Base-by-base conservation (phyloP, 2,329 filamentous ascomycete species). In the Aspergillus sp. region DNA sequence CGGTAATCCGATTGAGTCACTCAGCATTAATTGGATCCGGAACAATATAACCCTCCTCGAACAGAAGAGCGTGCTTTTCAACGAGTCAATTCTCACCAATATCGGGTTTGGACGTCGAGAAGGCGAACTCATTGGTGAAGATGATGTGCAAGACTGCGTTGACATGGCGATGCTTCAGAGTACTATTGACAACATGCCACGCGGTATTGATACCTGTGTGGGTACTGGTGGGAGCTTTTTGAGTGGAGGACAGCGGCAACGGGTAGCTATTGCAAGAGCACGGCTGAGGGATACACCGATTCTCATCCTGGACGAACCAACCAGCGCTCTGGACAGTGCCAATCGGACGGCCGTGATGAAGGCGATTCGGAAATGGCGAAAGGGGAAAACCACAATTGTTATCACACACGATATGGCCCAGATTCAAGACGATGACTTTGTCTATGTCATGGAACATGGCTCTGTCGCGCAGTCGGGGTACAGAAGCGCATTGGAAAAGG, bases 331-430 rank as follows among this genome's bases (percentile, higher is more conserved):
- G 7, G 91, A 97, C 58, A 80, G 83, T n/a, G 74, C 78, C 7
- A 90, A 79, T 48, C 79, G 84, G 51, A 70, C 70, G 0, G 66
- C 83, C 10, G 78, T 95, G 33, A 84, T 95, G 75, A 80, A 86
- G 38, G 81, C 83, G 0, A 84, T 96, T 45, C 78, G 88, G 6
- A 61, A 77, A 17, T 96, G 90, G 91, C 78, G 93, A 19, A 73
- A 70, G 32, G 84, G 80, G 0, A 93, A 88, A 63, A 96, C 90
- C 0, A 97, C 91, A 0, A 87, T 97, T 45, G 82, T 97, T 55
- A 91, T 97, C 58, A 96, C 93, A 0, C 91, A 97, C 60, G 89
- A 97, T 54, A 79, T 93, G 27, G 78, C 81, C 0, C 86, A 91
- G 55, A 91, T 97, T 7, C 65, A 71, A 4, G 70, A 81, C 0